Evolutionary conservation across 106 monocot genomes (phyloP).

Genomic region (Agapanthus africanus): DNA sequence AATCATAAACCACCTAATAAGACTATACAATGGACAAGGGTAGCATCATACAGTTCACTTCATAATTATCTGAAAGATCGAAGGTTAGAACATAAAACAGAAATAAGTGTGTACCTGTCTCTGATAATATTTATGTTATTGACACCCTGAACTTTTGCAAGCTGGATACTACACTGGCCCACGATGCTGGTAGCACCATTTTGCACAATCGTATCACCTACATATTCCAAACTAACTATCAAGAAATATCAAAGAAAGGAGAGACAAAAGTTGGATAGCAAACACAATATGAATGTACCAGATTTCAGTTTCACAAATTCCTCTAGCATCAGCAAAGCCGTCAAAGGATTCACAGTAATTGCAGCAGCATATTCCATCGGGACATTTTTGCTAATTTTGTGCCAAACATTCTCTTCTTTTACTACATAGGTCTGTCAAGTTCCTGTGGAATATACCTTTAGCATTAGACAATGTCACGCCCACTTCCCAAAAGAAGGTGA

Average conservation of each 20-base stretch:
- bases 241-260: not conserved
- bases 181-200: constrained; percentile 96
- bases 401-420: constrained; percentile 71
- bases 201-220: constrained; percentile 91
- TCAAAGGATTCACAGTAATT: constrained; percentile 77
- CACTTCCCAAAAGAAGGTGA: too few species aligned
- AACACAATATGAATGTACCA: constrained; percentile 29
- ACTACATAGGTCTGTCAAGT: constrained; percentile 91
- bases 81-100: not conserved
- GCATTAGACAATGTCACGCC: too few species aligned
- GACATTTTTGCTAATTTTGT: constrained; percentile 63
- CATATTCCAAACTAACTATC: constrained; percentile 5
- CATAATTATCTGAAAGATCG: not conserved
- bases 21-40: not conserved
- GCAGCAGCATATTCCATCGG: constrained; percentile 94
- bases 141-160: constrained; percentile 56
- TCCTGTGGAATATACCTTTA: constrained; percentile 23
- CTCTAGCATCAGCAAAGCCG: constrained; percentile 72
- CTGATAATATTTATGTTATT: constrained; percentile 93
- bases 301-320: constrained; percentile 62
- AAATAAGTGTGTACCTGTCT: constrained; percentile 48
- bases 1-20: not conserved
- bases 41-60: not conserved
- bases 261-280: not conserved
- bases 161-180: constrained; percentile 88